These are phyloP conservation scores for Rhodotorula taiwanensis DNA, from an alignment of 768 basidiomycete genomes.

Conservation along the genomic window DNA sequence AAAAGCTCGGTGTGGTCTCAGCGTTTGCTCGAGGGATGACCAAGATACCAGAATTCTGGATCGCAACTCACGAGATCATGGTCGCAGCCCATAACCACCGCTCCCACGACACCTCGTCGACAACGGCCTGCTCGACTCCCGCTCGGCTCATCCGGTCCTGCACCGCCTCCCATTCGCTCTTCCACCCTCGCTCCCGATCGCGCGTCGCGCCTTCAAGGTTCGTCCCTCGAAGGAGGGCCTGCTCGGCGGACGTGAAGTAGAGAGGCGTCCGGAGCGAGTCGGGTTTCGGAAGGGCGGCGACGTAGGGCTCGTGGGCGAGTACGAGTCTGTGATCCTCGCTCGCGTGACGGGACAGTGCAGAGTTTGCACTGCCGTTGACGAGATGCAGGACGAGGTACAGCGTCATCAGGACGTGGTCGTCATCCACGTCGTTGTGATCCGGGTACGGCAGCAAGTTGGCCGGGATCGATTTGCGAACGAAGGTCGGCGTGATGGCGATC, in stretches of 20 bases:
- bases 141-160: too few relatives aligned
- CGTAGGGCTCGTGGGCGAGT: slow-evolving; percentile 53
- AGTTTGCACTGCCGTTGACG: slow-evolving; percentile 15
- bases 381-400: slow-evolving; percentile 44
- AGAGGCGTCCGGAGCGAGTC: slow-evolving; percentile 62
- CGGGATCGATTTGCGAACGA: slow-evolving; percentile 33
- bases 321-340: too few relatives aligned
- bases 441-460: slow-evolving; percentile 3
- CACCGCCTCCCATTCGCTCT: slow-evolving; percentile 59
- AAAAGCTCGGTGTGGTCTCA: too few relatives aligned
- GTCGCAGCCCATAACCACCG: slow-evolving; percentile 37
- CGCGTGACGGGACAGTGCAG: too few relatives aligned
- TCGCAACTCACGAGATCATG: slow-evolving; percentile 21
- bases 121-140: slow-evolving; percentile 50
- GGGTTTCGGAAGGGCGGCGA: slow-evolving; percentile 58
- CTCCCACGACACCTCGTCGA: slow-evolving; percentile 55
- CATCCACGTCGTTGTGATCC: slow-evolving; percentile 16
- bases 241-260: slow-evolving; percentile 61
- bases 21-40: too few relatives aligned
- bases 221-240: slow-evolving; percentile 63
- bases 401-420: slow-evolving; percentile 38
- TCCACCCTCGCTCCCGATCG: slow-evolving; percentile 61
- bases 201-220: slow-evolving; percentile 71
- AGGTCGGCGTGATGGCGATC: slow-evolving; percentile 42
- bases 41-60: neutral